Conservation (phyloP, 2,329 filamentous ascomycete species). For the Zymoseptoria crescenta region DNA sequence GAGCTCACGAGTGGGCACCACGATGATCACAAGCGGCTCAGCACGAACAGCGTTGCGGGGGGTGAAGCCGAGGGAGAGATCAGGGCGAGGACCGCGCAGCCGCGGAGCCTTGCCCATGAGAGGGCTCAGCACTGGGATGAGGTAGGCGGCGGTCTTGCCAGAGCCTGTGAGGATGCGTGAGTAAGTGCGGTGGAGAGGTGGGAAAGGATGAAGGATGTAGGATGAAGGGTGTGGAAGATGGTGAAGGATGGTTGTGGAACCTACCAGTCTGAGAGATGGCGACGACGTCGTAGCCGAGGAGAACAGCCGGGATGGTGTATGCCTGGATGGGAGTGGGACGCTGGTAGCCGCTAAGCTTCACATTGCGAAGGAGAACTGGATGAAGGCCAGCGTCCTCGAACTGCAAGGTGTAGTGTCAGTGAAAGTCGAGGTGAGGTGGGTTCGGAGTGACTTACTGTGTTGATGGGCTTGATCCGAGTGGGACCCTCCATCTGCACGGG, state of each 20-base stretch:
- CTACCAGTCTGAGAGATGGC: constrained; percentile 87
- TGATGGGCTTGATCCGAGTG: constrained; percentile 41
- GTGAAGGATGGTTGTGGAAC: constrained; percentile 22
- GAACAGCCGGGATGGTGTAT: constrained; percentile 73
- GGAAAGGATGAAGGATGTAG: not conserved
- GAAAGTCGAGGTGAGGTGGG: constrained; percentile 2
- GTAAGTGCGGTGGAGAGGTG: no score
- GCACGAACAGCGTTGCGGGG: constrained; percentile 53
- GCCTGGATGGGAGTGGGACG: constrained; percentile 79
- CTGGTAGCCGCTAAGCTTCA: constrained; percentile 62
- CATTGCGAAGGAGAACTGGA: constrained; percentile 71
- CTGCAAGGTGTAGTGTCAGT: constrained; percentile 18
- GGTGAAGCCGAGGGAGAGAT: constrained; percentile 45
- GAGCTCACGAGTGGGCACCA: constrained; percentile 82
- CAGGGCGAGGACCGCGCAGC: constrained; percentile 69
- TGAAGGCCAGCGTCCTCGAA: constrained; percentile 79
- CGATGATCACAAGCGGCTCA: constrained; percentile 79
- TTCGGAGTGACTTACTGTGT: constrained; percentile 36
- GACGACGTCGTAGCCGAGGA: constrained; percentile 71
- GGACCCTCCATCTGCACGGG: constrained; percentile 45
- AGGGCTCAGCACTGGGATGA: constrained; percentile 81
- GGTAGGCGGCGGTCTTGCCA: constrained; percentile 89
- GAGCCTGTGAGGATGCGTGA: no score
- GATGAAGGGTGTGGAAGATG: constrained; percentile 2
- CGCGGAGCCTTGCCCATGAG: constrained; percentile 95